Conservation (phyloP, 345 rosid genomes). For the Populus davidiana region DNA sequence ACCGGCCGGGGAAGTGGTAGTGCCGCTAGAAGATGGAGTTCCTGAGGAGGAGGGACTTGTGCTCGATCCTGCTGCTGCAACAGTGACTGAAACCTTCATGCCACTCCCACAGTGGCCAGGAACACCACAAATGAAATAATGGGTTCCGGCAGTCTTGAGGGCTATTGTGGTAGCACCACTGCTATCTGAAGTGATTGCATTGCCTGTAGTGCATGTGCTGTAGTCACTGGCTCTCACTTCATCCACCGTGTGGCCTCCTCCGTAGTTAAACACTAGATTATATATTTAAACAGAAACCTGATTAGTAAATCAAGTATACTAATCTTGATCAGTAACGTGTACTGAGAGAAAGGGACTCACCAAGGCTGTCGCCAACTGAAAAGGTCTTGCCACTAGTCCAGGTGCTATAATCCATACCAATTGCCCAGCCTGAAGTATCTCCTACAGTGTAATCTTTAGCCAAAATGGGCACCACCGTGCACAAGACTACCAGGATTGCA, state of each 20-base stretch:
- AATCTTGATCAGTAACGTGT: neutral
- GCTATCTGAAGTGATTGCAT: conserved; percentile 34
- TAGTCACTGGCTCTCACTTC: conserved; percentile 83
- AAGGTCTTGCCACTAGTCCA: conserved; percentile 61
- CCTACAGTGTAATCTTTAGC: conserved; percentile 71
- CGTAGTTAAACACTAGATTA: conserved; percentile 62
- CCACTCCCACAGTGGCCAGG: conserved; percentile 54
- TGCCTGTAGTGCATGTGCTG: conserved; percentile 61
- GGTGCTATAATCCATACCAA: conserved; percentile 59
- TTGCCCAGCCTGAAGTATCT: conserved; percentile 58
- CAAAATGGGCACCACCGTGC: conserved; percentile 38
- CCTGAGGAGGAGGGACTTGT: neutral
- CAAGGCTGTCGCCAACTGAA: conserved; percentile 67
- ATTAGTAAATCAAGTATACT: neutral
- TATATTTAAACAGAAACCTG: neutral
- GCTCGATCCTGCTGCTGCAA: conserved; percentile 3
- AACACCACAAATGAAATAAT: conserved; percentile 65
- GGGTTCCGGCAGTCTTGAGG: conserved; percentile 74
- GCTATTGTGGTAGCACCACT: conserved; percentile 59
- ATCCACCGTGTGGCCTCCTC: conserved; percentile 59
- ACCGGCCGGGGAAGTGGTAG: neutral
- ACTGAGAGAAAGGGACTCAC: conserved; percentile 34
- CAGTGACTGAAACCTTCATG: conserved; percentile 18
- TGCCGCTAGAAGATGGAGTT: neutral
- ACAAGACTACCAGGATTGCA: conserved; percentile 23